A percentile compares a stretch with the other conserved stretches of the same genome.
phyloP scores from a whole-genome alignment of 108 stramenopile genomes.

The Skeletonema costatum region DNA sequence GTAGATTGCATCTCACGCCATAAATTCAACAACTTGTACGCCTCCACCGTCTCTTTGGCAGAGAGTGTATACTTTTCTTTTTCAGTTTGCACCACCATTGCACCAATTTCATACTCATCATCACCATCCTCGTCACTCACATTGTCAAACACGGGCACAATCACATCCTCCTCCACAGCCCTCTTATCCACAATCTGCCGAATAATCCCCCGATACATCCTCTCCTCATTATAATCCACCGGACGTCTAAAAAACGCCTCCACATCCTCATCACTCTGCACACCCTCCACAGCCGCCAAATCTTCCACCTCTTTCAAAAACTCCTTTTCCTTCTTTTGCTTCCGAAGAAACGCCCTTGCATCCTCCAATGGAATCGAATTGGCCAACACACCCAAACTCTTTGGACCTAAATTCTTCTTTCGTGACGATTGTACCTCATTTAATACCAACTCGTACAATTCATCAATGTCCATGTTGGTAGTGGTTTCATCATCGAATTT shows the following conservation, averaged over 20 bases:
- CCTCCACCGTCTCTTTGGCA: constrained; percentile 31
- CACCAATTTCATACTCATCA: not conserved
- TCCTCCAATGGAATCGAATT: constrained; percentile 42
- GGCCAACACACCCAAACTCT: constrained; percentile 23
- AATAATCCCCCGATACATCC: constrained; percentile 21
- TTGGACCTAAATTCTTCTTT: constrained; percentile 7
- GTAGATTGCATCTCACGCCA: constrained; percentile 27
- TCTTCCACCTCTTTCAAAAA: constrained; percentile 13
- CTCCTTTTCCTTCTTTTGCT: constrained; percentile 9
- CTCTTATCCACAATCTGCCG: constrained; percentile 23
- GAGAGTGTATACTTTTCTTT: constrained; percentile 30
- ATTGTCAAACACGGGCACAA: not conserved
- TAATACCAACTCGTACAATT: constrained; percentile 3
- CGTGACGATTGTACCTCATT: constrained; percentile 12
- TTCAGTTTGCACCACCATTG: not conserved
- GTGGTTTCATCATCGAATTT: not conserved
- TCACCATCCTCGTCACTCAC: not conserved
- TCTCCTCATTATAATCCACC: constrained; percentile 11
- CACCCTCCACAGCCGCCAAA: constrained; percentile 3
- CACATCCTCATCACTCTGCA: constrained; percentile 24
- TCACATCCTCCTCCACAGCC: not conserved
- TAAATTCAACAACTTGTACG: constrained; percentile 30
- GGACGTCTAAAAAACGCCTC: constrained; percentile 27
- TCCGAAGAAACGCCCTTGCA: constrained; percentile 6
- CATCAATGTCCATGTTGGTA: constrained; percentile 9